Evolutionary conservation across 345 rosid genomes (phyloP), one percentile per base, ranked within the genome.

Genomic region (Limnanthes douglasii): DNA sequence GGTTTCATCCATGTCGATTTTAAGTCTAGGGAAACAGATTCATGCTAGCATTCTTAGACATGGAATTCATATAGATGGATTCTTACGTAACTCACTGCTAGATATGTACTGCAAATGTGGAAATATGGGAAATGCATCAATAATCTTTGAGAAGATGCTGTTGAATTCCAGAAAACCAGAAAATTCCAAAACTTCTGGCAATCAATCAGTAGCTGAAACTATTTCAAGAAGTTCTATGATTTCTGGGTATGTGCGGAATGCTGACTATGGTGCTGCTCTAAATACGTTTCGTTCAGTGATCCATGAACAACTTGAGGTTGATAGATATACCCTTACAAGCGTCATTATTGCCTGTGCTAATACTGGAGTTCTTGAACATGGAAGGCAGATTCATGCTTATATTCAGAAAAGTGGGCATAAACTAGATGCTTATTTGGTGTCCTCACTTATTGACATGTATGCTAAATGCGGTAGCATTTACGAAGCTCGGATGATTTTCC

Each of bases 41-140:
- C 81, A 68, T 65, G 51, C 43, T 3, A 43, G 35, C 21, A 43
- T 61, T 22, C 21, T 65, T 6, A 53, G 51, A 34, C 44, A 45
- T 34, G 62, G 43, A 28, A 19, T 61, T 40, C 44, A 41, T 6
- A 16, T 41, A 21, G 45, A 59, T 20, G 57, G 66, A 8, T 68
- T 61, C 41, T 16, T 68, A 6, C 50, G 54, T 50, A 61, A 46
- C 56, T 72, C 68, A 22, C 56, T 68, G n/a, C 18, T 68, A 18
- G 64, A 59, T 8, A 56, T 68, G 73, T 72, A 72, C 33, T 50
- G 70, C 47, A 68, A 65, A 72, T 45, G 72, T 16, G 70, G 70
- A 24, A 30, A 53, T 34, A 41, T 57, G 57, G 36, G 53, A 30
- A 42, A 58, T 33, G 72, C 81, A 1, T 43, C 36, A 5, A 8